Evolutionary conservation across 2,329 filamentous ascomycete species (phyloP).

Genomic region (Paecilomyces dactylethromorphus): DNA sequence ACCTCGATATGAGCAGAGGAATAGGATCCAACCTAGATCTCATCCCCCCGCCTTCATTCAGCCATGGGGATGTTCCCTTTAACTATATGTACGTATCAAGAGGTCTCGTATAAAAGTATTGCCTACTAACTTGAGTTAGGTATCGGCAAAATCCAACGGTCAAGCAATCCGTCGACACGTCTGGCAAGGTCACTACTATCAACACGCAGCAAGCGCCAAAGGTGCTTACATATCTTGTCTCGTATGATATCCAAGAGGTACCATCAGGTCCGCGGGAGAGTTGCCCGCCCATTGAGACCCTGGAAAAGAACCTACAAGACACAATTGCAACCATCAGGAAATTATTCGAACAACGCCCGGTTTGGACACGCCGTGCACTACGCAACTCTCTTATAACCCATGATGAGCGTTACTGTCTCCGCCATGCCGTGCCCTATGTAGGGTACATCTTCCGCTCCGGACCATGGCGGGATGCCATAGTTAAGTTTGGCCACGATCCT

Average conservation of each 20-base stretch:
- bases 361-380: constrained; percentile 80
- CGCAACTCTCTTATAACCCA: constrained; percentile 59
- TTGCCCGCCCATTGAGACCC: constrained; percentile 43
- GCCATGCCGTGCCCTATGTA: constrained; percentile 72
- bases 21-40: constrained; percentile 59
- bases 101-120: background rate
- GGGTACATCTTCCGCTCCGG: constrained; percentile 91
- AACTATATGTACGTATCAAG: constrained; percentile 42
- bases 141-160: constrained; percentile 84
- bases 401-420: constrained; percentile 52
- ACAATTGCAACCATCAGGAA: constrained; percentile 58
- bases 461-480: constrained; percentile 82
- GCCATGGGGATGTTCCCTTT: constrained; percentile 67
- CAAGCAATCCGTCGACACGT: constrained; percentile 51
- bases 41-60: constrained; percentile 72
- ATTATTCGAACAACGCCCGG: constrained; percentile 66
- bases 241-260: constrained; percentile 56
- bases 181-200: constrained; percentile 53
- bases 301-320: constrained; percentile 54
- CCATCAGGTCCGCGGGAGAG: constrained; percentile 56
- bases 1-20: constrained; percentile 58
- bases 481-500: constrained; percentile 82
- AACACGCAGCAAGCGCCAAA: constrained; percentile 53
- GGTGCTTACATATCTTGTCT: constrained; percentile 52
- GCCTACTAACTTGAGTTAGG: constrained; percentile 37